A percentile compares a stretch with the other conserved stretches of the same genome.
These are phyloP conservation scores for Suillus luteus DNA, from an alignment of 768 basidiomycete genomes.

Conservation along the genomic window DNA sequence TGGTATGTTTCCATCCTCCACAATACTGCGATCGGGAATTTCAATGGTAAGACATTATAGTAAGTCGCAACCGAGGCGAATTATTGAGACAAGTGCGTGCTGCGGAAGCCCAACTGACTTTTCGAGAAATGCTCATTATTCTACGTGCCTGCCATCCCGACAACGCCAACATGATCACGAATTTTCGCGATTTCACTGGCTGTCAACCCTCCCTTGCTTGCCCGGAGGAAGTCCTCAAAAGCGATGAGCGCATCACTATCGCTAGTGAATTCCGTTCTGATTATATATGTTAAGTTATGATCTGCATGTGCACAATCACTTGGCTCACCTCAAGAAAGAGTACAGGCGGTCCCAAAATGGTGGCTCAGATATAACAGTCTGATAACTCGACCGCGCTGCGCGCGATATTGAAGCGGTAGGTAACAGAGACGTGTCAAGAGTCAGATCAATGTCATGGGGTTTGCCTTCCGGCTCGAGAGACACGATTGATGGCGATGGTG, in stretches of 20 bases:
- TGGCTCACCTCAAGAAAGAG: constrained; percentile 56
- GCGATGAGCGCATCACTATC: constrained; percentile 66
- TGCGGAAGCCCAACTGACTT: constrained; percentile 9
- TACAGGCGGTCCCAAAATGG: constrained; percentile 78
- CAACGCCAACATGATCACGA: constrained; percentile 82
- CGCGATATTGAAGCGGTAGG: constrained; percentile 48
- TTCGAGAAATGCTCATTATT: background rate
- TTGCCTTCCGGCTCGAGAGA: constrained; percentile 45
- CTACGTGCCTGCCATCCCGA: constrained; percentile 85
- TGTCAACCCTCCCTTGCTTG: constrained; percentile 77
- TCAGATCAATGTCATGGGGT: constrained; percentile 63
- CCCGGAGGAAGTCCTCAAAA: constrained; percentile 87
- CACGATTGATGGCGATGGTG: constrained; percentile 65
- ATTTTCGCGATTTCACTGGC: constrained; percentile 91
- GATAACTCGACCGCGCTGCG: constrained; percentile 30
- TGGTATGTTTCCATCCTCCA: background rate
- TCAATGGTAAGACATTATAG: background rate
- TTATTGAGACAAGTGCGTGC: background rate
- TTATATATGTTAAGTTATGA: background rate
- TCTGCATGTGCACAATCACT: background rate
- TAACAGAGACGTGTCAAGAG: constrained; percentile 59
- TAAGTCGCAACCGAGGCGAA: background rate
- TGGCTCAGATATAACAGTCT: constrained; percentile 66
- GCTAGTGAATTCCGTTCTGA: constrained; percentile 62
- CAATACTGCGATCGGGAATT: background rate